Evolutionary conservation across 352 stramenopile species (phyloP).

Genomic region (Phytopythium boreale): DNA sequence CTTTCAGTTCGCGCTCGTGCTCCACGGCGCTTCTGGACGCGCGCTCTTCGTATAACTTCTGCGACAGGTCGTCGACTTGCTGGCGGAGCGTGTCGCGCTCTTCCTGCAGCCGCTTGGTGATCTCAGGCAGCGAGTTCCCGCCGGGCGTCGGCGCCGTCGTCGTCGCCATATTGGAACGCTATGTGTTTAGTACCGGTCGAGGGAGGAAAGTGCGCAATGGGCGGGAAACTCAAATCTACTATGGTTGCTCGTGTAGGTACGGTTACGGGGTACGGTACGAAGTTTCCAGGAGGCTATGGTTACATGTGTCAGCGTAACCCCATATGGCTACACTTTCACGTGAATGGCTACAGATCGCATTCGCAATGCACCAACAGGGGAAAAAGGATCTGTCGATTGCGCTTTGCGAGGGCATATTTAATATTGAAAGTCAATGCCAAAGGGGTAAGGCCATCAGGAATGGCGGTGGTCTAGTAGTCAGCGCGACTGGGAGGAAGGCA

Average conservation of each 20-base stretch:
- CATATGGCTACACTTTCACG: not conserved
- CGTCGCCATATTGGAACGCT: not conserved
- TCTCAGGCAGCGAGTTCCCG: constrained; percentile 34
- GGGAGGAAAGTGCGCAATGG: not conserved
- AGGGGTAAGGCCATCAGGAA: not conserved
- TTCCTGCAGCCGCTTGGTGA: constrained; percentile 60
- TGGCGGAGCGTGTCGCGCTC: constrained; percentile 49
- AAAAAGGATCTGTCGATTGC: not conserved
- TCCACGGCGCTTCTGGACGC: constrained; percentile 34
- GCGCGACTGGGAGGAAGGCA: not conserved
- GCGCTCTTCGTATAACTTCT: constrained; percentile 37
- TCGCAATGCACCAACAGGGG: not conserved
- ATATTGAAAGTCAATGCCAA: not conserved
- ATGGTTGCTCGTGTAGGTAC: not conserved
- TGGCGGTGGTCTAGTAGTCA: not conserved
- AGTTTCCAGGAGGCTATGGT: not conserved
- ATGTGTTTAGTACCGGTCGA: not conserved
- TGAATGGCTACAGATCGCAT: not conserved
- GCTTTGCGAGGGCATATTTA: too few species aligned
- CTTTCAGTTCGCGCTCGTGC: constrained; percentile 58
- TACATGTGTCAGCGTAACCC: not conserved
- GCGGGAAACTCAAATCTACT: constrained; percentile 7
- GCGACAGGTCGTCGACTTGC: constrained; percentile 51
- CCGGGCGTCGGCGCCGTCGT: constrained; percentile 7
- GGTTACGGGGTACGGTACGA: not conserved